Percentiles rank a stretch among this genome's conserved stretches.
phyloP scores from a whole-genome alignment of 2,329 filamentous ascomycete species.

The Fusarium floridanum region DNA sequence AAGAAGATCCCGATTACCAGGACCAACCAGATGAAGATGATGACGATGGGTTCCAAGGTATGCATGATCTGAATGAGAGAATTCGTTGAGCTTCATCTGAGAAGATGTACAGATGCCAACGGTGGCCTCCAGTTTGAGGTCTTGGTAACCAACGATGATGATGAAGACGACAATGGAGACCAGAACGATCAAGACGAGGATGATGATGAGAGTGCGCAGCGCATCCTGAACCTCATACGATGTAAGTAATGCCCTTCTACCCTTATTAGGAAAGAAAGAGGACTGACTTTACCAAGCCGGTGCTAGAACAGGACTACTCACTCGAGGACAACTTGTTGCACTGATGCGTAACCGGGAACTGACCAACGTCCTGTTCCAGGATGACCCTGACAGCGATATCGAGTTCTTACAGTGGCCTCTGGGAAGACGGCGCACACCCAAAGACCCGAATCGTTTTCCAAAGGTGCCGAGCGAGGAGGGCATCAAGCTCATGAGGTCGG shows the following conservation, averaged over 20 bases:
- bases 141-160: constrained; percentile 30
- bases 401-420: constrained; percentile 57
- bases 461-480: constrained; percentile 86
- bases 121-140: constrained; percentile 40
- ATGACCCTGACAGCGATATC: constrained; percentile 55
- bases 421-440: constrained; percentile 56
- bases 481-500: constrained; percentile 82
- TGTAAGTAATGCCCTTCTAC: constrained; percentile 37
- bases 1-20: constrained; percentile 43
- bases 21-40: constrained; percentile 48
- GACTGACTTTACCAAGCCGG: constrained; percentile 39
- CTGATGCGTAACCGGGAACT: constrained; percentile 57
- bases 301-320: constrained; percentile 49
- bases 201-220: constrained; percentile 46
- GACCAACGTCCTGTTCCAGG: constrained; percentile 52
- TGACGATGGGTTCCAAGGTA: constrained; percentile 43
- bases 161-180: constrained; percentile 41
- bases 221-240: constrained; percentile 50
- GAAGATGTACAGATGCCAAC: constrained; percentile 19
- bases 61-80: background rate
- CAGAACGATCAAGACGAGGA: constrained; percentile 40
- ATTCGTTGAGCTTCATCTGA: background rate
- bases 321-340: constrained; percentile 55
- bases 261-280: background rate
- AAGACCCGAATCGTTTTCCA: constrained; percentile 76